A percentile compares a stretch with the other conserved stretches of the same genome.
Conservation (phyloP, 2,329 filamentous ascomycete species). For the Biscogniauxia sp. region DNA sequence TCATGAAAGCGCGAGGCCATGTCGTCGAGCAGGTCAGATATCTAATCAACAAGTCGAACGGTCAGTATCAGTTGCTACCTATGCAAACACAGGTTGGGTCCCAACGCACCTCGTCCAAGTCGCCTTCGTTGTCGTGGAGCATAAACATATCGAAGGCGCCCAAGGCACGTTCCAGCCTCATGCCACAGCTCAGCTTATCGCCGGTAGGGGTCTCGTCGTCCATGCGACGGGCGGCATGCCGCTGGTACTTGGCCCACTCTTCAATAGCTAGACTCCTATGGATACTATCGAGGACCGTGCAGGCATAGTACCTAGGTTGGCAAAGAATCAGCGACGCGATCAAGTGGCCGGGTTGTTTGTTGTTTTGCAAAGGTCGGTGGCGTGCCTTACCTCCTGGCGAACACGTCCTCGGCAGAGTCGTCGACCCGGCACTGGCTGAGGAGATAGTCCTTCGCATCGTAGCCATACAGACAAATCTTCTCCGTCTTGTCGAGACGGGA, state of each 20-base stretch:
- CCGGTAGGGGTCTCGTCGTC: slow-evolving; percentile 20
- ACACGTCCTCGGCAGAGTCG: slow-evolving; percentile 65
- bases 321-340: slow-evolving; percentile 2
- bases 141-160: slow-evolving; percentile 90
- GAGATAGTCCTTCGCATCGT: slow-evolving; percentile 86
- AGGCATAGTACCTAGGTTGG: slow-evolving; percentile 63
- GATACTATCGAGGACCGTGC: slow-evolving; percentile 71
- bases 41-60: slow-evolving; percentile 39
- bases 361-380: neutral
- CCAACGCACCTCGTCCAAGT: slow-evolving; percentile 63
- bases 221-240: slow-evolving; percentile 29
- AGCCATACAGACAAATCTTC: slow-evolving; percentile 69
- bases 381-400: slow-evolving; percentile 54
- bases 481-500: slow-evolving; percentile 68
- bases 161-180: slow-evolving; percentile 68
- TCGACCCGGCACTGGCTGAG: slow-evolving; percentile 60
- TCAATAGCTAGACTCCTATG: slow-evolving; percentile 77
- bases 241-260: slow-evolving; percentile 65
- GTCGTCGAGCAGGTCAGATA: slow-evolving; percentile 61
- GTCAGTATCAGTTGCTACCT: slow-evolving; percentile 1
- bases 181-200: slow-evolving; percentile 45
- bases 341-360: neutral
- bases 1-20: slow-evolving; percentile 56
- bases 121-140: slow-evolving; percentile 67
- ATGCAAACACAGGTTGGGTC: neutral